Base-by-base conservation (phyloP, 148 eudicot species). In the Cornus suecica region DNA sequence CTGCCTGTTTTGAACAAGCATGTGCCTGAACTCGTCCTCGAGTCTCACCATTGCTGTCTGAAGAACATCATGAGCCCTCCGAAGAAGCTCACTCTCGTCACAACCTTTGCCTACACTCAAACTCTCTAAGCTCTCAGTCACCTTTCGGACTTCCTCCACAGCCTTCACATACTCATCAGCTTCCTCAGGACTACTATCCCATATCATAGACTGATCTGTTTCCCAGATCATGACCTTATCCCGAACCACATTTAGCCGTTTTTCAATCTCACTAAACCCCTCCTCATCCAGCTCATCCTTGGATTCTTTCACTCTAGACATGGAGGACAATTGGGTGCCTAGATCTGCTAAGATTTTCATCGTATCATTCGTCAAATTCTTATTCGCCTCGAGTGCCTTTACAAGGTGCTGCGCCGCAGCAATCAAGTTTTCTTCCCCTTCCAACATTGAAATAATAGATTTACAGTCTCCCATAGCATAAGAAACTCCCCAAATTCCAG, bases 21-120 rank as follows among this genome's bases (percentile, higher is more conserved):
- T 76, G 73, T 89, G 90, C 76, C 54, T 84, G 73, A 91, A 84
- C 83, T 94, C 98, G 13, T 90, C 88, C 72, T 92, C 97, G 22
- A 92, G 88, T 79, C 90, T 86, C 20, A 65, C 86, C 98, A 90
- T 94, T 2, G 94, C 87, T 4, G 82, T 87, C 78, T 94, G 94
- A 77, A 94, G 87, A 76, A 90, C 80, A 56, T 86, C 89, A 51
- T 92, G 92, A 13, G 93, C 95, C 80, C 81, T 84, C 18, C 76
- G 51, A 7, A 87, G 76, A 68, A 88, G 81, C 71, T 70, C 80
- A 16, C 74, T 81, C 20, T 84, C 85, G 42, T 83, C 81, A 20
- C 75, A 62, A 77, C 81, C 87, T 81, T 84, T 83, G 52, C 52
- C 67, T 25, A 84, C 24, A 76, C 81, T 74, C 67, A 81, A 63